Evolutionary conservation across 1,284 basidiomycete species (phyloP).

Genomic region (Schizophyllum amplum): DNA sequence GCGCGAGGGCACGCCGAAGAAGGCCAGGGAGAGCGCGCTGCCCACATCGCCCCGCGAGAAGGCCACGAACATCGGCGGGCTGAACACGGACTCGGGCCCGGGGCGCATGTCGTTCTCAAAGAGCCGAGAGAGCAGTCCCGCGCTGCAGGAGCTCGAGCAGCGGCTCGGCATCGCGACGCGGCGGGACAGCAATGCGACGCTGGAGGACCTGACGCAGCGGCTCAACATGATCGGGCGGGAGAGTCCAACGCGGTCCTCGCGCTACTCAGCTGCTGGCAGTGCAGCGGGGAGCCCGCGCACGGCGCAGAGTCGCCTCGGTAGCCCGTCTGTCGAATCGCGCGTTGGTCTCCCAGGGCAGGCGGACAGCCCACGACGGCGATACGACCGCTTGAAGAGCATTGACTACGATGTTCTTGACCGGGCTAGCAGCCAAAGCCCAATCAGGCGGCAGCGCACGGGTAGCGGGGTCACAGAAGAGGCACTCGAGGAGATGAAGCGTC

Average conservation of each 20-base stretch:
- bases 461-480: constrained; percentile 38
- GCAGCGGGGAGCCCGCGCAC: constrained; percentile 1
- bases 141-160: constrained; percentile 44
- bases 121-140: constrained; percentile 55
- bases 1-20: constrained; percentile 39
- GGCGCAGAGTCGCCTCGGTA: constrained; percentile 14
- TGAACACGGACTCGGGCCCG: constrained; percentile 21
- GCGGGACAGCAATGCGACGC: constrained; percentile 53
- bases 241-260: constrained; percentile 20
- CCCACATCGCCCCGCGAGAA: constrained; percentile 11
- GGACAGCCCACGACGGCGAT: constrained; percentile 20
- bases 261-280: constrained; percentile 12
- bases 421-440: too few species aligned
- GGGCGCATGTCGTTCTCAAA: constrained; percentile 18
- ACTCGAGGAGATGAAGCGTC: constrained; percentile 56
- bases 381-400: constrained; percentile 16
- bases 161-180: constrained; percentile 25
- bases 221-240: constrained; percentile 37
- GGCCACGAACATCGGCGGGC: constrained; percentile 32
- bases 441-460: constrained; percentile 7
- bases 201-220: constrained; percentile 44
- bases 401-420: background rate
- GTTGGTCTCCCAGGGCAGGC: background rate
- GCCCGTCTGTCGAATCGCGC: constrained; percentile 14
- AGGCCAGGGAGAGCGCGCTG: constrained; percentile 23